Base-by-base conservation (phyloP, 108 stramenopile species). In the Aurantiochytrium sp. region DNA sequence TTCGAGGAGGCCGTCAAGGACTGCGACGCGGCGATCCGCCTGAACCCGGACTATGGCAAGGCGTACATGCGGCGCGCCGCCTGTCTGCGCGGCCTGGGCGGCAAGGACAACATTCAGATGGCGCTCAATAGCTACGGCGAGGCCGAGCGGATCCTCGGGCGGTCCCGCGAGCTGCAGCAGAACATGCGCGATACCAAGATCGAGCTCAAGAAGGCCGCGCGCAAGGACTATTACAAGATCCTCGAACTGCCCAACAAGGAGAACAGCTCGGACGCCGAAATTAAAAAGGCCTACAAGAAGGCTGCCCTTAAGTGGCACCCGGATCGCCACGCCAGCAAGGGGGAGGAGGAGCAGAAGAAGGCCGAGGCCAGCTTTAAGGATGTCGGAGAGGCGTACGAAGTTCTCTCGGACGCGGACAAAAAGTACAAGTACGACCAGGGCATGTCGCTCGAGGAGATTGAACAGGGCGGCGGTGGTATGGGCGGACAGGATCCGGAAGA, bases 401-500 rank as follows among this genome's bases (percentile, higher is more conserved):
- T 91, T 10, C 85, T 91, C 4, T 52, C 87, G 4, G 87, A 91
- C 86, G 6, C 89, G 4, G 39, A 88, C 37, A 88, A 88, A 36
- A 55, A 68, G 39, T 30, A 12, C 36, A 32, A 42, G 48, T 90
- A 90, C 31, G 91, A 91, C 86, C 21, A 86, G 50, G 91, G 91
- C 22, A 4, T 69, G 21, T 88, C 89, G n/a, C 32, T 88, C 24
- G 91, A 91, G 39, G 87, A 89, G 68, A n/a, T 89, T 31, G 89
- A 90, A 27, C 87, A 90, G 32, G 73, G 73, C 45, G 73, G 73
- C 39, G 12, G 12, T 31, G 92, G 94, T 52, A 93, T 93, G 68
- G 90, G 89, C 32, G 96, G 95, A 37, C 93, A 97, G 3, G 92
- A 89, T 65, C 97, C 98, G 3, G 95, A 97, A 89, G 96, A 97